Conservation (phyloP, 2,329 filamentous ascomycete genomes). For the Chaetomiaceae sp. region DNA sequence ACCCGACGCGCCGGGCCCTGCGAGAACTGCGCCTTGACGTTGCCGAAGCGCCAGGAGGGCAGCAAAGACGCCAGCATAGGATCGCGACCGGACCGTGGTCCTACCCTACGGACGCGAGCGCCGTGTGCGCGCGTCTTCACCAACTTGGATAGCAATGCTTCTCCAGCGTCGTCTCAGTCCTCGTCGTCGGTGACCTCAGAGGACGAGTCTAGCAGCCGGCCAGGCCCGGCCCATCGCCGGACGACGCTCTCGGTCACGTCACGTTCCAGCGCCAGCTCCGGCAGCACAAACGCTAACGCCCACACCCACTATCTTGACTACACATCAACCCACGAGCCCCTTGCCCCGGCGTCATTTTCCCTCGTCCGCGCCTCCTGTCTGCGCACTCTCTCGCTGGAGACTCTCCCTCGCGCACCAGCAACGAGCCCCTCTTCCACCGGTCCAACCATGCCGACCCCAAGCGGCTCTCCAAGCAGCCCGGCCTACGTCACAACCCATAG, state of each 20-base stretch:
- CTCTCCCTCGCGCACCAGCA: constrained; percentile 51
- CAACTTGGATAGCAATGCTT: constrained; percentile 39
- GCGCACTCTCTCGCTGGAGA: constrained; percentile 62
- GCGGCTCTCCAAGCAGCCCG: constrained; percentile 34
- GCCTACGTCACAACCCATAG: constrained; percentile 51
- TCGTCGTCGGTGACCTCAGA: constrained; percentile 39
- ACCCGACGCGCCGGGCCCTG: constrained; percentile 60
- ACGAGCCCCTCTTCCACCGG: constrained; percentile 27
- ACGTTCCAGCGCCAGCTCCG: constrained; percentile 49
- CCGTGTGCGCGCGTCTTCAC: constrained; percentile 54
- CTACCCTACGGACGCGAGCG: constrained; percentile 56
- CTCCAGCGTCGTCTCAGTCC: constrained; percentile 49
- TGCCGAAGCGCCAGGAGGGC: constrained; percentile 46
- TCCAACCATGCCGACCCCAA: constrained; percentile 35
- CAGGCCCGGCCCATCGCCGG: constrained; percentile 33
- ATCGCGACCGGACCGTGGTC: constrained; percentile 29
- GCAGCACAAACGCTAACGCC: constrained; percentile 30
- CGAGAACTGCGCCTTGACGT: constrained; percentile 63
- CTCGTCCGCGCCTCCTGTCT: constrained; percentile 62
- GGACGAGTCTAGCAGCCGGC: constrained; percentile 34
- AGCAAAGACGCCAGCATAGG: constrained; percentile 38
- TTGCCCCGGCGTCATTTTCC: constrained; percentile 58
- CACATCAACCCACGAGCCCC: constrained; percentile 62
- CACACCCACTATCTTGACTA: constrained; percentile 65
- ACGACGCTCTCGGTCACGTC: constrained; percentile 44